phyloP scores from a whole-genome alignment of 257 asterid species.

The Plectranthus barbatus region DNA sequence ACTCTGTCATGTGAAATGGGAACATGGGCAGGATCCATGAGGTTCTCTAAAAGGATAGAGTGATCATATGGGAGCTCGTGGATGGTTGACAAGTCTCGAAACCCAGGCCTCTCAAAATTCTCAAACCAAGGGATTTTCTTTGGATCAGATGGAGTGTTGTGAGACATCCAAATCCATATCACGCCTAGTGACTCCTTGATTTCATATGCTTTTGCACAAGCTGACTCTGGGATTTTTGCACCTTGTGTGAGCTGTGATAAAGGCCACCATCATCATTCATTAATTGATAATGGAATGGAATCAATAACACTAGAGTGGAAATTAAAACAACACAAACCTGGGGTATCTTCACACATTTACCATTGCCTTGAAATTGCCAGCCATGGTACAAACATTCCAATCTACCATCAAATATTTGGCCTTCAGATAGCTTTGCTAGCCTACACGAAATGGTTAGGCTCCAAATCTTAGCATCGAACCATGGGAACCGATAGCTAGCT shows the following conservation, averaged over 20 bases:
- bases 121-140: conserved; percentile 80
- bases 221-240: conserved; percentile 77
- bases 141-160: conserved; percentile 45
- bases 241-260: conserved; percentile 52
- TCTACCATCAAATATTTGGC: conserved; percentile 66
- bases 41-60: conserved; percentile 89
- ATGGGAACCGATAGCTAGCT: not conserved
- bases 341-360: conserved; percentile 85
- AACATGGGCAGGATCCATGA: conserved; percentile 96
- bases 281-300: too few relatives aligned
- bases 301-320: too few relatives aligned
- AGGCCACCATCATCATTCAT: not conserved
- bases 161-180: conserved; percentile 95
- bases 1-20: conserved; percentile 90
- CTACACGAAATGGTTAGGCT: conserved; percentile 19
- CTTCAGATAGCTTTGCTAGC: conserved; percentile 92
- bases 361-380: conserved; percentile 87
- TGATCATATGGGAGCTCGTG: conserved; percentile 97
- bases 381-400: conserved; percentile 94
- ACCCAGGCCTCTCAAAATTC: conserved; percentile 56
- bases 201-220: conserved; percentile 61
- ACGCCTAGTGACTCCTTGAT: conserved; percentile 87
- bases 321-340: conserved; percentile 42
- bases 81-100: conserved; percentile 59
- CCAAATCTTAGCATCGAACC: not conserved